Conservation (phyloP, 2,329 filamentous ascomycete species). For the Claviceps sorghi region DNA sequence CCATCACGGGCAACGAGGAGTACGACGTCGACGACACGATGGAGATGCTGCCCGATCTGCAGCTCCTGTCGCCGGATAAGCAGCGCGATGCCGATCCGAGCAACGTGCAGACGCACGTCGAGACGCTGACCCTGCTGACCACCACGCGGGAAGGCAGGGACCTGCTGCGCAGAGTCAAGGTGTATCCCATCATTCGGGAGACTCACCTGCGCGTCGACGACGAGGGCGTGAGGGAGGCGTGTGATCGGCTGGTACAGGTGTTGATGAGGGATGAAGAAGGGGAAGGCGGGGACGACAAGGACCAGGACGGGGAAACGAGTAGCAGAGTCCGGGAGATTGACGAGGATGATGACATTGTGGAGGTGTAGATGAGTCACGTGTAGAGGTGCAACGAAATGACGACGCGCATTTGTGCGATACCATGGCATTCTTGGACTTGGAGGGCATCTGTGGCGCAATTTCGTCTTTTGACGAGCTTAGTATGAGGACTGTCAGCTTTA, state of each 20-base stretch:
- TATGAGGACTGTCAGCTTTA: neutral
- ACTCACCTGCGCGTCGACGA: slow-evolving; percentile 65
- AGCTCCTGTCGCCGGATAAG: slow-evolving; percentile 82
- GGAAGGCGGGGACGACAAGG: slow-evolving; percentile 23
- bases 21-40: slow-evolving; percentile 76
- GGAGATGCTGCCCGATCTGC: slow-evolving; percentile 77
- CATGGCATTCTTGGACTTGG: neutral
- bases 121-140: slow-evolving; percentile 72
- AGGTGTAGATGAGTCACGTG: slow-evolving; percentile 27
- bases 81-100: slow-evolving; percentile 60
- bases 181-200: slow-evolving; percentile 83
- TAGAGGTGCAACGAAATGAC: neutral
- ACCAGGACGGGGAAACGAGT: slow-evolving; percentile 20
- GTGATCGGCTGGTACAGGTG: slow-evolving; percentile 80
- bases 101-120: slow-evolving; percentile 76
- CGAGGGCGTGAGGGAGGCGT: slow-evolving; percentile 68
- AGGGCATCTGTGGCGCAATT: neutral
- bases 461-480: neutral
- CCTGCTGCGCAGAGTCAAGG: slow-evolving; percentile 57
- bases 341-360: slow-evolving; percentile 40
- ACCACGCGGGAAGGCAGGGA: slow-evolving; percentile 65
- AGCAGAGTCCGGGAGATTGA: slow-evolving; percentile 29
- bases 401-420: neutral
- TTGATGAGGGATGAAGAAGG: slow-evolving; percentile 64
- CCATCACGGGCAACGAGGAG: slow-evolving; percentile 76